Evolutionary conservation across 106 monocot species (phyloP).

Genomic region (Agapanthus africanus): DNA sequence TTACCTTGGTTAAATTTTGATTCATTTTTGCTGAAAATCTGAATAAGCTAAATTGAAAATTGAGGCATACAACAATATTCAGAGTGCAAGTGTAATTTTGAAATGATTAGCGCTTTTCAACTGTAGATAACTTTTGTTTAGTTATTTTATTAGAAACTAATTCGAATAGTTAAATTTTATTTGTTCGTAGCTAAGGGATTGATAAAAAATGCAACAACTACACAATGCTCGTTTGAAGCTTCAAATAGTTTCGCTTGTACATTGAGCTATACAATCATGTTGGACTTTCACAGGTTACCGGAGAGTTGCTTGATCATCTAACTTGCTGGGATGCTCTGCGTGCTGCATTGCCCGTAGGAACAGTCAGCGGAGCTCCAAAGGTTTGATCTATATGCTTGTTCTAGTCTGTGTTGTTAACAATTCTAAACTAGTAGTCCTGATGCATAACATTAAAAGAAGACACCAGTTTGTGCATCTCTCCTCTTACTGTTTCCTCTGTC

Average conservation of each 20-base stretch:
- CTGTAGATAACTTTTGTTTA: no score
- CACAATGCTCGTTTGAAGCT: no score
- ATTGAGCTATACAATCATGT: background rate
- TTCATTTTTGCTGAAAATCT: background rate
- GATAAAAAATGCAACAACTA: no score
- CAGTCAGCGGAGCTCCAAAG: constrained; percentile 25
- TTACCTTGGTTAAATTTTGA: background rate
- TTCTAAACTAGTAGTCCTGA: no score
- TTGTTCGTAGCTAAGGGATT: background rate
- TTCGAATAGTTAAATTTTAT: background rate
- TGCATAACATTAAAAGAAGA: no score
- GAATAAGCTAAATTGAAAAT: background rate
- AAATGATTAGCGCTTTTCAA: no score
- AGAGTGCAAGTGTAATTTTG: background rate
- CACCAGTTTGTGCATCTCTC: background rate
- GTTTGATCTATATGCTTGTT: constrained; percentile 4
- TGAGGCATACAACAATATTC: background rate
- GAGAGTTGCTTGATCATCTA: constrained; percentile 17
- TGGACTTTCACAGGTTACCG: constrained; percentile 12
- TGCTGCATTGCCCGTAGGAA: constrained; percentile 25
- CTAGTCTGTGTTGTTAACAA: no score
- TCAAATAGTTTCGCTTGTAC: no score
- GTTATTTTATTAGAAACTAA: no score
- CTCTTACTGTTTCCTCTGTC: no score
- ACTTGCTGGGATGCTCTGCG: constrained; percentile 25